Evolutionary conservation across 1,284 basidiomycete genomes (phyloP), one percentile per base, ranked within the genome.

Genomic region (Tausonia pullulans): DNA sequence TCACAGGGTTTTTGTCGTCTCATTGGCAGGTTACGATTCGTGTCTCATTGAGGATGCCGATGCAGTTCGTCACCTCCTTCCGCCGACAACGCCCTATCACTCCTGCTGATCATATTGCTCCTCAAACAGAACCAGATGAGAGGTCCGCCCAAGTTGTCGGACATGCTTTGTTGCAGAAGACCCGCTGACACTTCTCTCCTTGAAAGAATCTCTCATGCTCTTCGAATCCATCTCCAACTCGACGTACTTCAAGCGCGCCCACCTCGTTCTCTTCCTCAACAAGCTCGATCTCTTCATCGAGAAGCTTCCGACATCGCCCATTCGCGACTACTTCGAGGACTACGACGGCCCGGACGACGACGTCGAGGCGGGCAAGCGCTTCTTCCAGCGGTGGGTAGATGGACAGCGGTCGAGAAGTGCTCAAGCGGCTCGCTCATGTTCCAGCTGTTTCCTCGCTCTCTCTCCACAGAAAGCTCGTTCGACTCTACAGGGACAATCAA

Each of bases 271-370:
- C 39, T 60, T 60, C 41, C 41, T 60, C 5, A 60, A 60, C 49
- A 60, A 60, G 39, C 27, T 27, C 50, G 58, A 40, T 43, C 54
- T 56, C 39, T 56, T 56, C 39, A 27, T 40, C 27, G 5, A 8
- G 8, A 27, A 56, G 41, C 43, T 40, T n/a, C 58, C 39, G 14
- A 27, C 46, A n/a, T 58, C 57, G 9, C 45, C 57, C 60, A 49
- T 60, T 44, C 53, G 60, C 49, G 40, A 27, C 55, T 64, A 53
- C 45, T 83, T 85, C 70, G 74, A 83, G 57, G 81, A 82, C 67
- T 73, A 86, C 49, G 79, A 81, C 59, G 79, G 75, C 10, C 77
- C 87, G 58, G 60, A 69, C 45, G 60, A 61, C 5, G 52, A 58
- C 44, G 57, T 58, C 44, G 44, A 58, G 57, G n/a, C 44, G 43